phyloP scores from a whole-genome alignment of 768 basidiomycete species.

The Paxillus involutus region DNA sequence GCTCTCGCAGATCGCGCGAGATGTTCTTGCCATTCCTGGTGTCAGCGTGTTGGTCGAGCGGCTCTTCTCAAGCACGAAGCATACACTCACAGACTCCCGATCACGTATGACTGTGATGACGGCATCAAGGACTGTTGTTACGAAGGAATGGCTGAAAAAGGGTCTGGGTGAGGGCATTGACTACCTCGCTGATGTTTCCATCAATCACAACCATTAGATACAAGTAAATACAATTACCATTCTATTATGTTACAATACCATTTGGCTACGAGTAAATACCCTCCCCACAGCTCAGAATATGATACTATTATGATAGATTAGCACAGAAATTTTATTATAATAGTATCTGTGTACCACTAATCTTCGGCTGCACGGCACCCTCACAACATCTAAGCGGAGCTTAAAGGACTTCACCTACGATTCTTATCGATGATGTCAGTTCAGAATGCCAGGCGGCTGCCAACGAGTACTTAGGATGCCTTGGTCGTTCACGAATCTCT shows the following conservation, averaged over 20 bases:
- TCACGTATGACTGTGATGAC: constrained; percentile 15
- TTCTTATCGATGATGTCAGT: no score
- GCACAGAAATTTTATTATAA: no score
- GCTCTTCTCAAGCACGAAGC: constrained; percentile 17
- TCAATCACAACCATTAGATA: background rate
- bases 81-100: constrained; percentile 10
- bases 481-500: no score
- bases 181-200: constrained; percentile 10
- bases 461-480: no score
- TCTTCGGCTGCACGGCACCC: no score
- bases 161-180: background rate
- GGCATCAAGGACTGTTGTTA: constrained; percentile 7
- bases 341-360: no score
- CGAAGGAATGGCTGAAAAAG: constrained; percentile 18
- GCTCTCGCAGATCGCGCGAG: no score
- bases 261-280: background rate
- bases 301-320: background rate
- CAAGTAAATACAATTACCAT: background rate
- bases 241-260: background rate
- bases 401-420: no score
- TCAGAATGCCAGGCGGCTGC: no score
- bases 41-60: constrained; percentile 20
- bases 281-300: background rate
- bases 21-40: constrained; percentile 7
- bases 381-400: no score